Evolutionary conservation across 2,329 filamentous ascomycete species (phyloP), one percentile per base, ranked within the genome.

Genomic region (Fusarium multiceps): DNA sequence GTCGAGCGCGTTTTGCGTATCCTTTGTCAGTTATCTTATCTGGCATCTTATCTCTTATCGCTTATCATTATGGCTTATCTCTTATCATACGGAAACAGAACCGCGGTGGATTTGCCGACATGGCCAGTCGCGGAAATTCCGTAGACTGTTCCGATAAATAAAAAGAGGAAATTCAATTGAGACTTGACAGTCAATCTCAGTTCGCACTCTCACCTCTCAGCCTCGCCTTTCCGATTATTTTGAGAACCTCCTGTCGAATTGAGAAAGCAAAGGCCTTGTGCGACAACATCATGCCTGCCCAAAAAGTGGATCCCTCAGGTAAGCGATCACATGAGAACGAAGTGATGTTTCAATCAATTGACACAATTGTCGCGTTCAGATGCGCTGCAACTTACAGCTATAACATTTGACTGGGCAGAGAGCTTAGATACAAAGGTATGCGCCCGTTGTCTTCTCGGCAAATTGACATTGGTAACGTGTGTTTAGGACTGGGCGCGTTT

Each of bases 321-420:
- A 9, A 59, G 23, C 13, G 4, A 2, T 8, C 13, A 12, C 3
- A 7, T 16, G n/a, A 28, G 7, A 49, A 8, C 10, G 2, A 2
- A n/a, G 34, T n/a, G 0, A 7, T n/a, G 18, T 3, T 30, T 30
- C 28, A 30, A 14, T 30, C 28, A 30, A 12, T n/a, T 37, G 18
- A 37, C 34, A 37, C 18, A 7, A 3, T 18, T 37, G 18, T 18
- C 14, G 11, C 2, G 7, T 28, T 8, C 6, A 56, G 54, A 60
- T 11, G 58, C 55, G 2, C 4, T 61, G 2, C 23, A 61, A 7
- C 16, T 61, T 18, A 10, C 43, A 6, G 34, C 58, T 11, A 28
- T 61, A 7, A 61, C 58, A 1, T 61, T 61, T 3, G 58, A 61
- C 10, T 61, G 58, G 58, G 58, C 55, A 12, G 55, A 61, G 0